These are phyloP conservation scores for Dioszegia hungarica DNA, from an alignment of 768 basidiomycete genomes.

Conservation along the genomic window DNA sequence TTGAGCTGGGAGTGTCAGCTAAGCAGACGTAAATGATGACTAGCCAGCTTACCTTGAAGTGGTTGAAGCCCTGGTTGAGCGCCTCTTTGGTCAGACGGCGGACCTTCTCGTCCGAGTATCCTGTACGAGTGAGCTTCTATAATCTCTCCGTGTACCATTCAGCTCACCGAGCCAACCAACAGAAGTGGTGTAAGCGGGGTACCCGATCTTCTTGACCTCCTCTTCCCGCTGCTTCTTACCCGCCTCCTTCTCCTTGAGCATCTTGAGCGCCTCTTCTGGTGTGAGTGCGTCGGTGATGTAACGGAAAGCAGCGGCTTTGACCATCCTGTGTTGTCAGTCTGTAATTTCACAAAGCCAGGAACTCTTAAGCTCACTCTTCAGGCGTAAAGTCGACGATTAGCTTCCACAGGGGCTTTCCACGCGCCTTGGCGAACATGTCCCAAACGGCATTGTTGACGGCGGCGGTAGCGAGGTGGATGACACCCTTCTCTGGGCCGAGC, in stretches of 20 bases:
- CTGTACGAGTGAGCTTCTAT: slow-evolving; percentile 50
- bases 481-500: slow-evolving; percentile 94
- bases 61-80: slow-evolving; percentile 82
- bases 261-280: slow-evolving; percentile 75
- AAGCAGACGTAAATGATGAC: background rate
- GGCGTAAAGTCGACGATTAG: slow-evolving; percentile 80
- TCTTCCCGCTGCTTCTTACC: slow-evolving; percentile 74
- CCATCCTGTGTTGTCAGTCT: slow-evolving; percentile 50
- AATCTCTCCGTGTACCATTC: slow-evolving; percentile 21
- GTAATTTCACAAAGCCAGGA: background rate
- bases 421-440: slow-evolving; percentile 63
- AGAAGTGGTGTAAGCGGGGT: slow-evolving; percentile 90
- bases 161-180: slow-evolving; percentile 80
- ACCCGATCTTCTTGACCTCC: slow-evolving; percentile 65
- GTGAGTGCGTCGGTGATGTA: slow-evolving; percentile 94
- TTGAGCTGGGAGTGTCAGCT: slow-evolving; percentile 60
- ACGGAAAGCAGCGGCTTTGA: slow-evolving; percentile 69
- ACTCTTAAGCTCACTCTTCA: slow-evolving; percentile 42
- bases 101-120: slow-evolving; percentile 90
- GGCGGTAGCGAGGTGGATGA: slow-evolving; percentile 82
- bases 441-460: slow-evolving; percentile 90
- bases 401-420: slow-evolving; percentile 87
- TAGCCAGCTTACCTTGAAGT: slow-evolving; percentile 65
- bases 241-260: slow-evolving; percentile 71
- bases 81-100: slow-evolving; percentile 79